Base-by-base conservation (phyloP, 2,329 filamentous ascomycete species). In the Curvularia spicifera region DNA sequence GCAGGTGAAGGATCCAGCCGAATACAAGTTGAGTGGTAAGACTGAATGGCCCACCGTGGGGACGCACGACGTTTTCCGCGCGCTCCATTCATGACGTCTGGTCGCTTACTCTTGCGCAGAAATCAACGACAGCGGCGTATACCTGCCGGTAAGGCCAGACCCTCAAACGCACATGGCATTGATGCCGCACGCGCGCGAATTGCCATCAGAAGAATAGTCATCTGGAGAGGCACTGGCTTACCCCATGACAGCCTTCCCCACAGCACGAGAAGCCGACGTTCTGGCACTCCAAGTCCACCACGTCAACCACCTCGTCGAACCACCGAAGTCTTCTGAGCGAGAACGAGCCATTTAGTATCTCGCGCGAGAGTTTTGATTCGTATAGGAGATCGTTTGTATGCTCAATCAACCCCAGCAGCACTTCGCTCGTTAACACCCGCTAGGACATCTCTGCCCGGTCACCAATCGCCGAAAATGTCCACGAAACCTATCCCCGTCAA, bases 321-420 rank as follows among this genome's bases (percentile, higher is more conserved):
- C 84, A 87, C 72, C 81, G 85, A 56, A 87, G 84, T 72, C 86
- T 89, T 68, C 81, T 91, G 59, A 87, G 88, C 69, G 92, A 96
- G 61, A 93, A 93, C 68, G 94, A 98, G 74, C 93, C 90, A 13
- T 98, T 98, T 76, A 92, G 90, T 63, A 98, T 98, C 75, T 97
- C 93, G 37, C 87, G 94, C 71, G 95, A 98, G 79, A 97, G 93
- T 1, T 98, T 98, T 73, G 95, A 98, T 76, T 97, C 93, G 3
- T 98, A 98, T 79, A 85, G 95, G 63, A 88, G 95, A 71, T 97
- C 93, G 64, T 98, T 98, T 81, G 94, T 97, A 85, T 68, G 89
- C 83, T 13, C n/a, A 49, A 39, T 56, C 43, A 37, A 37, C 35
- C 37, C 40, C 33, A 26, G 18, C 28, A 24, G 7, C 35, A 39